Evolutionary conservation across 805 yeast species (phyloP).

Genomic region (Metschnikowia henanensis): DNA sequence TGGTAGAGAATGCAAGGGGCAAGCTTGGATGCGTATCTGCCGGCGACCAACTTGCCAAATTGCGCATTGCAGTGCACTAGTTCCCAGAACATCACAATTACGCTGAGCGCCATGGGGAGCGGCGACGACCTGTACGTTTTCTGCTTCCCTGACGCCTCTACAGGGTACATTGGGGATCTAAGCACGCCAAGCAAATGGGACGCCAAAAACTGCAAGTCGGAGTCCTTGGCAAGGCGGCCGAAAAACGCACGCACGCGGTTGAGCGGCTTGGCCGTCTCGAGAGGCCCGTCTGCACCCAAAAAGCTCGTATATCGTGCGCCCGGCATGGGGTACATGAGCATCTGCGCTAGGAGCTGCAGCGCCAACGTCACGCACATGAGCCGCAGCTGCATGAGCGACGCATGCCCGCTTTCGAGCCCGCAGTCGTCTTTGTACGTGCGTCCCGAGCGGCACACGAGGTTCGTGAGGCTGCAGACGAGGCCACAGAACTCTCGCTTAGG

Average conservation of each 20-base stretch:
- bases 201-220: slow-evolving; percentile 52
- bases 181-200: slow-evolving; percentile 45
- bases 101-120: slow-evolving; percentile 52
- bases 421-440: slow-evolving; percentile 39
- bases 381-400: slow-evolving; percentile 42
- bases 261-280: slow-evolving; percentile 31
- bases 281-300: slow-evolving; percentile 26
- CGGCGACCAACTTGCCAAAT: slow-evolving; percentile 42
- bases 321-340: slow-evolving; percentile 67
- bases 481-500: slow-evolving; percentile 50
- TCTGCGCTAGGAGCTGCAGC: slow-evolving; percentile 58
- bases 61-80: slow-evolving; percentile 67
- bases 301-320: slow-evolving; percentile 17
- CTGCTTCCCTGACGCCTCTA: not conserved
- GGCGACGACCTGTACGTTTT: slow-evolving; percentile 3
- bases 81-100: slow-evolving; percentile 72
- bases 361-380: slow-evolving; percentile 51
- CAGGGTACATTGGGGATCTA: slow-evolving; percentile 9
- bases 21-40: slow-evolving; percentile 52
- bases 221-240: slow-evolving; percentile 53
- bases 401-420: slow-evolving; percentile 37
- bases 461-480: slow-evolving; percentile 68
- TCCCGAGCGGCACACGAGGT: slow-evolving; percentile 56
- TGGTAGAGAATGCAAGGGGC: slow-evolving; percentile 56
- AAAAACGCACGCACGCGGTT: slow-evolving; percentile 53